phyloP scores from a whole-genome alignment of 768 basidiomycete species.

The Trametes punicea region DNA sequence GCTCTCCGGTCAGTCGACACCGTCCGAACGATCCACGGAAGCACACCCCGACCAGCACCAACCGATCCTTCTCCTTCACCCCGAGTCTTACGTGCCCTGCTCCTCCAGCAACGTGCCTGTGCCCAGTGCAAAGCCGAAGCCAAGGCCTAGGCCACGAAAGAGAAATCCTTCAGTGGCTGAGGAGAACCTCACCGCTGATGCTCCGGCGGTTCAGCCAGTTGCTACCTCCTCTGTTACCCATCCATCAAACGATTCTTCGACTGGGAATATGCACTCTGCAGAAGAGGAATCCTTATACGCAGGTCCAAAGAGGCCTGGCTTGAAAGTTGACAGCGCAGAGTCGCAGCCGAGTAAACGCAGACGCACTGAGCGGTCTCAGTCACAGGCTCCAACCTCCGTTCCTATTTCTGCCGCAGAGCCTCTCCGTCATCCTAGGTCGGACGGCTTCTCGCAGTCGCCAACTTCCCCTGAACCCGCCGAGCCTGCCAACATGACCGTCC shows the following conservation, averaged over 20 bases:
- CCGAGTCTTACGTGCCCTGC: background rate
- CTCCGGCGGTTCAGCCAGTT: background rate
- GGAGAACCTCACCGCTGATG: background rate
- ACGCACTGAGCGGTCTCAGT: background rate
- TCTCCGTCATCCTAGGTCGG: too few species aligned
- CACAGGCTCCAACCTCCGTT: too few species aligned
- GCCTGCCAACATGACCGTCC: background rate
- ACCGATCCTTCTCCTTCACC: constrained; percentile 9
- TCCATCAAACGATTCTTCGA: background rate
- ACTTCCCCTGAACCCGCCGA: background rate
- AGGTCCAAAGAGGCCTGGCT: background rate
- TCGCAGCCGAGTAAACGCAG: background rate
- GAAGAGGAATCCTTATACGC: background rate
- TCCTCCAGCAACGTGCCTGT: background rate
- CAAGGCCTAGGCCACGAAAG: constrained; percentile 12
- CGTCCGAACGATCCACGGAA: background rate
- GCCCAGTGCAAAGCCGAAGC: background rate
- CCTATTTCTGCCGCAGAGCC: too few species aligned
- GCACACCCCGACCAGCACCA: background rate
- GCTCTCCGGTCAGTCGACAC: background rate
- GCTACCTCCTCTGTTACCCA: background rate
- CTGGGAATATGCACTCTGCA: background rate
- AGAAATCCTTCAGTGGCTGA: background rate
- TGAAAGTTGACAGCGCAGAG: background rate
- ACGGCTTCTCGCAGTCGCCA: background rate